Base-by-base conservation (phyloP, 2,329 filamentous ascomycete genomes). In the Aplosporella prunicola region DNA sequence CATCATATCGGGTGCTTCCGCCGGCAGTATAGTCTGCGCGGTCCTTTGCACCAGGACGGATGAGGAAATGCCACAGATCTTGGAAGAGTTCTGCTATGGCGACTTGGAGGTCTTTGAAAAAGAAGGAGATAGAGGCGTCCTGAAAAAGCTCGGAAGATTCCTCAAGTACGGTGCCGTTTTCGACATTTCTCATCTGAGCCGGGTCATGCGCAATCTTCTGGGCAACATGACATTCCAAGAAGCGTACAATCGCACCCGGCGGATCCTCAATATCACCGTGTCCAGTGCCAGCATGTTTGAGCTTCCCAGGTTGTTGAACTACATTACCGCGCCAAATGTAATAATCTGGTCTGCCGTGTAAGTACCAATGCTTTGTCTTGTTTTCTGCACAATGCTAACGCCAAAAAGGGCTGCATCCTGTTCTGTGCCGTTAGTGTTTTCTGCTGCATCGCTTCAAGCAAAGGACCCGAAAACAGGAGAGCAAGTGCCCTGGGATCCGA, bases 201-300 rank as follows among this genome's bases (percentile, higher is more conserved):
- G 80, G 31, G 86, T 93, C 5, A 91, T 96, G 84, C 75, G 76
- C 38, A 69, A 70, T 20, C 66, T 91, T 51, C 70, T 94, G 6
- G 87, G 87, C 24, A 84, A 95, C 50, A 80, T 94, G 50, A 96
- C 89, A 0, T 96, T 96, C 49, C 84, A 89, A 52, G 89, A 96
- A 60, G 86, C 87, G 1, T 95, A 95, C 64, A 93, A 94, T 55
- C 80, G 87, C n/a, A 94, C 88, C 0, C 76, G 86, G 18, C 76
- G 87, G 41, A 88, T 95, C 43, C 74, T 94, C 52, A 96, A 95
- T 56, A 94, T 96, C 24, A 88, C 84, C 41, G 88, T 96, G 5
- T 94, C 88, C 0, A 86, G 83, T 2, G 82, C 85, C 1, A 85
- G 83, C 11, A 73, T 89, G 38, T 91, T 93, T 57, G 88, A 95